Base-by-base conservation (phyloP, 257 asterid species). In the Ballota nigra region DNA sequence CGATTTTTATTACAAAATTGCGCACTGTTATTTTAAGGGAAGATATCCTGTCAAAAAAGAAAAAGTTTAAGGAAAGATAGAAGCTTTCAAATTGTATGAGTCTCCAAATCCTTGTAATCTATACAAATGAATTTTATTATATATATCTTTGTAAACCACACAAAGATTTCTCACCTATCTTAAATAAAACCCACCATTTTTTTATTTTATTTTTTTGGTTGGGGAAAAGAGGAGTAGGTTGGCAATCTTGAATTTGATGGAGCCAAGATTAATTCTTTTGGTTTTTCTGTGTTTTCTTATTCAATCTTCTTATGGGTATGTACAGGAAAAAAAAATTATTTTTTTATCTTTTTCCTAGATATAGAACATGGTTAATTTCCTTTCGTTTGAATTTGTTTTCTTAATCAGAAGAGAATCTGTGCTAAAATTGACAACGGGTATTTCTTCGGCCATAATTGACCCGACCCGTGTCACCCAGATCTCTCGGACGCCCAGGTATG, bases 381-480 rank as follows among this genome's bases (percentile, higher is more conserved):
- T 3, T 1, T 62, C 3, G 6, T 18, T 8, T 34, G 26, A 5
- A 33, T 31, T 63, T 33, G 8, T 36, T 55, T 45, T 19, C 29
- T 47, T 23, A 2, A 26, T 33, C 80, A 86, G 89, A 70, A 68
- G 71, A 24, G 80, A 71, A 67, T 61, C 79, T 63, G 76, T 75
- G 78, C 64, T 75, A 56, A 75, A 75, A 75, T 15, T 76, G 82
- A 55, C 22, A 15, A 76, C 67, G 12, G 85, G 83, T 52, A 51
- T 66, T 51, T 58, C 85, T 4, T 40, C 86, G 45, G 52, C 74
- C 70, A 28, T 66, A 11, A 52, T 86, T 74, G 95, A 87, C 81
- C 96, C 95, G 15, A 82, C 86, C 15, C 79, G 75, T 56, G 96
- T 88, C 68, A 82, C 85, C 63, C 95, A 86, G 79, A 81, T 90